Percentiles rank a stretch among this genome's conserved stretches.
Evolutionary conservation across 805 yeast species (phyloP).

Genomic region (Saitoella complicata): DNA sequence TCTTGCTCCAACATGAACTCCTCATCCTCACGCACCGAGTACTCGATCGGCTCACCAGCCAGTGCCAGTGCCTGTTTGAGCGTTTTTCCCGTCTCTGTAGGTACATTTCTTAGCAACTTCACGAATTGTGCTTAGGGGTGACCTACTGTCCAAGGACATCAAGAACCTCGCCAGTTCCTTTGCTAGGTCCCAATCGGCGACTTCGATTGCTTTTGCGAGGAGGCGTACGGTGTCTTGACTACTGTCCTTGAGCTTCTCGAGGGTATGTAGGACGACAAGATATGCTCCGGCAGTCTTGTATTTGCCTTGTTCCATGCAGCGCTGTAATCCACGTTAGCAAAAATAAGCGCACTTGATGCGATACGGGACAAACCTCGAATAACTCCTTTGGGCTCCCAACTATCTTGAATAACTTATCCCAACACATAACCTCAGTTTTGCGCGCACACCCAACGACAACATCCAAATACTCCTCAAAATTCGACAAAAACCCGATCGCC

Average conservation of each 20-base stretch:
- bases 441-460: constrained; percentile 35
- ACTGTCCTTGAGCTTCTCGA: constrained; percentile 16
- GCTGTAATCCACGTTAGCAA: no score
- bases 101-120: constrained; percentile 1
- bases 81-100: no score
- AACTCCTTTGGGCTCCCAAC: constrained; percentile 23
- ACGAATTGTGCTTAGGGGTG: constrained; percentile 10
- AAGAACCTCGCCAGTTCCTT: constrained; percentile 25
- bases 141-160: constrained; percentile 22
- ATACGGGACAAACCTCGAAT: constrained; percentile 15
- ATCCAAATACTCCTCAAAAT: constrained; percentile 23
- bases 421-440: constrained; percentile 39
- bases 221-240: constrained; percentile 18
- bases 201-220: constrained; percentile 21
- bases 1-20: no score
- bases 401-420: constrained; percentile 28
- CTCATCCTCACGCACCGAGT: no score
- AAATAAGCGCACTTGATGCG: no score
- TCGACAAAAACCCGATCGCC: constrained; percentile 18
- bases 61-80: no score
- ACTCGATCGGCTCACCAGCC: no score
- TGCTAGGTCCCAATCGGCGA: constrained; percentile 22
- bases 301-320: constrained; percentile 20
- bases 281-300: constrained; percentile 27
- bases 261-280: constrained; percentile 24